These are phyloP conservation scores for Geosmithia morbida DNA, from an alignment of 2,329 filamentous ascomycete species.

Conservation along the genomic window DNA sequence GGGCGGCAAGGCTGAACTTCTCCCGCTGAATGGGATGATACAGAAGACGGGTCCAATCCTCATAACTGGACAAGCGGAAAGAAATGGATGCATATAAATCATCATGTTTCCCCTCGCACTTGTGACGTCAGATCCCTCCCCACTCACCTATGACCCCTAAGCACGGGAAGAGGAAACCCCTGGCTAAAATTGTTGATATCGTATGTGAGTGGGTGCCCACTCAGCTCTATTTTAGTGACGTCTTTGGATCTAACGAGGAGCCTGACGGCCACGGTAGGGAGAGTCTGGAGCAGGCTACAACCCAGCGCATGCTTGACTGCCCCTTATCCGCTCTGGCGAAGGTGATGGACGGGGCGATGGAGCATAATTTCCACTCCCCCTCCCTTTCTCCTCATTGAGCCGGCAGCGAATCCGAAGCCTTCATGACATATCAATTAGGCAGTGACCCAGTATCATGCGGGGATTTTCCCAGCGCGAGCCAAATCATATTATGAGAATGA, in stretches of 20 bases:
- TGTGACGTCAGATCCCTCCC: constrained; percentile 9
- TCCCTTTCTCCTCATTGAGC: too few species aligned
- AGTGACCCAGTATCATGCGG: background rate
- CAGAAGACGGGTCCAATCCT: constrained; percentile 50
- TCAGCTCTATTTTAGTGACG: constrained; percentile 22
- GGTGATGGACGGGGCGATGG: constrained; percentile 13
- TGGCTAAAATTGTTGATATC: background rate
- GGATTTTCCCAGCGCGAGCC: background rate
- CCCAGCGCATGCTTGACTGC: constrained; percentile 16
- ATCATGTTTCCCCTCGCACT: constrained; percentile 26
- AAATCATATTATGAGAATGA: too few species aligned
- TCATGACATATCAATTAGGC: constrained; percentile 1
- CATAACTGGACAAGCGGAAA: constrained; percentile 54
- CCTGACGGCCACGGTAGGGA: constrained; percentile 15
- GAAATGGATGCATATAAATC: constrained; percentile 37
- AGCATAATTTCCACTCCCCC: constrained; percentile 2
- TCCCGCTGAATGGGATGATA: constrained; percentile 45
- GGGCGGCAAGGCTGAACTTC: background rate
- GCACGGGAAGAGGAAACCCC: too few species aligned
- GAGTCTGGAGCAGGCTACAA: constrained; percentile 16
- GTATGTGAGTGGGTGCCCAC: constrained; percentile 15
- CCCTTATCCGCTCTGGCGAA: constrained; percentile 18
- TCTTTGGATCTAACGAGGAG: constrained; percentile 11
- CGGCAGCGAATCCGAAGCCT: background rate
- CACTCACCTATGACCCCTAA: background rate